Base-by-base conservation (phyloP, 2,329 filamentous ascomycete genomes). In the Microdochium trichocladiopsis region DNA sequence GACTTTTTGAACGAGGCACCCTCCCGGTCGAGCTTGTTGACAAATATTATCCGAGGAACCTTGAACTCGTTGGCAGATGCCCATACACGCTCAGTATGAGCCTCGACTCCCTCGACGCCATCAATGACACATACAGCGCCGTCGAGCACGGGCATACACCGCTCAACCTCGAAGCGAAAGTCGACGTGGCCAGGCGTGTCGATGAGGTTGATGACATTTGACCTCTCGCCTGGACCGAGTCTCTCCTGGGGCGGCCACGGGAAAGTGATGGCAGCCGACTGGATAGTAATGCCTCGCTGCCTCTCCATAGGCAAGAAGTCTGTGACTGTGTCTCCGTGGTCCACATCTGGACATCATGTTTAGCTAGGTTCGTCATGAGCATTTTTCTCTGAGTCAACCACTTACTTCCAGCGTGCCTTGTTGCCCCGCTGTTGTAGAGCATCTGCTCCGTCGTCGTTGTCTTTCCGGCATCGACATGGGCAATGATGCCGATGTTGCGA, bases 371-470 rank as follows among this genome's bases (percentile, higher is more conserved):
- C 10, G 11, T 25, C 14, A 28, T 57, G 49, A 52, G 55, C 51
- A 6, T 56, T 49, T 18, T 43, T 18, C 43, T 33, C n/a, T 28
- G 22, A 25, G 25, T 41, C 33, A 25, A 4, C 21, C 9, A 67
- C 76, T 48, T 63, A 80, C 79, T 79, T 72, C 94, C 94, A 63
- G 96, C 84, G 68, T 92, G 80, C 58, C 89, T 80, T 10, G 92
- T 95, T 56, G 92, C 85, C 49, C 94, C 93, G 66, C 90, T 95
- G 64, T 96, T 96, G 66, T 91, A 97, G 63, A 99, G 87, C 93
- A 97, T 97, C 53, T 94, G 91, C 82, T 99, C 94, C 3, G 94
- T 97, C 0, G 94, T 99, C 0, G 94, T 97, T 1, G 94, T 99
- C 76, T 99, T 99, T 9, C 94, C 94, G 52, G 94, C 94, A 83